Base-by-base conservation (phyloP, 2,329 filamentous ascomycete genomes). In the Didymosphaeria variabile region DNA sequence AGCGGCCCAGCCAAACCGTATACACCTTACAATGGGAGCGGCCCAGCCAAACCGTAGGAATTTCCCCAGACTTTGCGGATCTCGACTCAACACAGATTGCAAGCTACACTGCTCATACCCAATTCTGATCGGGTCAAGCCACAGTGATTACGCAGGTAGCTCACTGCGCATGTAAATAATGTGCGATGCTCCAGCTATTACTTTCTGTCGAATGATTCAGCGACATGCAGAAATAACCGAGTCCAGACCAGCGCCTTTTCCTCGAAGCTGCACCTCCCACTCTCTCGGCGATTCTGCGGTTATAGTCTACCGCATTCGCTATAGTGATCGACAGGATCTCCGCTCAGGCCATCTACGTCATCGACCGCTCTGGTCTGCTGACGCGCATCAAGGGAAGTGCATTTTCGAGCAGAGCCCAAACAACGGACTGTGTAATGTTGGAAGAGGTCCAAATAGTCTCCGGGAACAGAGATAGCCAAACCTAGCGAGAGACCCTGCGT, bases 321-420 rank as follows among this genome's bases (percentile, higher is more conserved):
- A 47, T n/a, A 47, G 45, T n/a, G 45, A 47, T 47, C 23, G 45
- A 31, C 45, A 47, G 45, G 45, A 47, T 47, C 29, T n/a, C 45
- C 29, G 13, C 23, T n/a, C 45, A 31, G 23, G 45, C 13, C 45
- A 13, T 2, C n/a, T n/a, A 47, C 45, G 45, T 47, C 45, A 47
- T 47, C n/a, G 8, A n/a, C 23, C 23, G 23, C 23, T 19, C n/a
- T n/a, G 42, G 42, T 23, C 19, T n/a, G 5, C 42, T 45, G 19
- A 9, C 19, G 19, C 42, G 6, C 40, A 9, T n/a, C 15, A 29
- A 31, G 5, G 23, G 1, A 5, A 15, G 36, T 40, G 17, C 34
- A 10, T 5, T 23, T 23, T 46, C 19, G 19, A 17, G n/a, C n/a
- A n/a, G n/a, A n/a, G 13, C 6, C 17, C 4, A 4, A 19, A 13